Conservation (phyloP, 2,329 filamentous ascomycete species). For the Didymella exigua region DNA sequence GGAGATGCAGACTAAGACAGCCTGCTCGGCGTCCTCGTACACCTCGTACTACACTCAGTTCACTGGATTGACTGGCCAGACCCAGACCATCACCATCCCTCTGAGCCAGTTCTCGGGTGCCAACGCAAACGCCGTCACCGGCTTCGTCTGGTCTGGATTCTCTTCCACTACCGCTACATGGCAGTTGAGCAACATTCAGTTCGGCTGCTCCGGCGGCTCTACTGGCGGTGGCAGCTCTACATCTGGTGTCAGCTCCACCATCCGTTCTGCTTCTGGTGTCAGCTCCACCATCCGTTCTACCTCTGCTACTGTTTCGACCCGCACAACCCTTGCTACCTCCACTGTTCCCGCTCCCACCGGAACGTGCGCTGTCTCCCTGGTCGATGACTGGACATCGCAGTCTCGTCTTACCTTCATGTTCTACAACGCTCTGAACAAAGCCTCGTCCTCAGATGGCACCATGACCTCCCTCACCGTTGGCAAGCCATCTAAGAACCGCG, state of each 20-base stretch:
- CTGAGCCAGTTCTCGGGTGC: slow-evolving; percentile 57
- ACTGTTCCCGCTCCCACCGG: slow-evolving; percentile 32
- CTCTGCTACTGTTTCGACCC: slow-evolving; percentile 8
- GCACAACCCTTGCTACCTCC: slow-evolving; percentile 14
- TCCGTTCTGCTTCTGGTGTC: slow-evolving; percentile 5
- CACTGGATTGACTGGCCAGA: slow-evolving; percentile 56
- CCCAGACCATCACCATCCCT: slow-evolving; percentile 59
- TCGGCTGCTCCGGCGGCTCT: slow-evolving; percentile 49
- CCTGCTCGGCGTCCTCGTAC: slow-evolving; percentile 51
- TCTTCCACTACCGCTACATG: slow-evolving; percentile 49
- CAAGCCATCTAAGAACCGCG: slow-evolving; percentile 50
- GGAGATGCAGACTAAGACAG: slow-evolving; percentile 57
- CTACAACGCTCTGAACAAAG: slow-evolving; percentile 63
- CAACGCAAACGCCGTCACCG: slow-evolving; percentile 57
- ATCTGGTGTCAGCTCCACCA: slow-evolving; percentile 3
- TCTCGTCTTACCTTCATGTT: slow-evolving; percentile 65
- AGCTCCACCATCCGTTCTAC: slow-evolving; percentile 11
- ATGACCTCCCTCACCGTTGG: slow-evolving; percentile 64
- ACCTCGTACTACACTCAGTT: slow-evolving; percentile 54
- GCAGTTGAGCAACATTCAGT: slow-evolving; percentile 57
- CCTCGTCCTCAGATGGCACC: slow-evolving; percentile 62
- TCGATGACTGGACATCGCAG: slow-evolving; percentile 68
- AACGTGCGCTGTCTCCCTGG: slow-evolving; percentile 54
- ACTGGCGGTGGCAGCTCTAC: slow-evolving; percentile 13
- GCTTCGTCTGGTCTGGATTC: slow-evolving; percentile 53